phyloP scores from a whole-genome alignment of 345 rosid genomes.

The Linum trigynum region DNA sequence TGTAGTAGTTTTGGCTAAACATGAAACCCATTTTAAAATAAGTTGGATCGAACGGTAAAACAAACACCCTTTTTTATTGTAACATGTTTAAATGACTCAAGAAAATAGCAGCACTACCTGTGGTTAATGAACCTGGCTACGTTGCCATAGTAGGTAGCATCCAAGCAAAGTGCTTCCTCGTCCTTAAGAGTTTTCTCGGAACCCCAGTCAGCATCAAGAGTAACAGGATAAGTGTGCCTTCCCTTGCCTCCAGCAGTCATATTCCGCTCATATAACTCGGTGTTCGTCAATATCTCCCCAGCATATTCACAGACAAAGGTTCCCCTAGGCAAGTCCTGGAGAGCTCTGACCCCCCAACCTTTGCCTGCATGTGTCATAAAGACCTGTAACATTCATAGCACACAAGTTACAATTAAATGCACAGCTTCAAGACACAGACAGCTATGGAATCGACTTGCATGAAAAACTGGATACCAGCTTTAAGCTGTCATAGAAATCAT shows the following conservation, averaged over 20 bases:
- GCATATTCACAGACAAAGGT: conserved; percentile 3
- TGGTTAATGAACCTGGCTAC: conserved; percentile 3
- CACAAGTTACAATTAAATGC: too few relatives aligned
- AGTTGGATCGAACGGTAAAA: too few relatives aligned
- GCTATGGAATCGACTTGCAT: too few relatives aligned
- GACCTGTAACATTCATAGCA: background rate
- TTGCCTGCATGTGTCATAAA: background rate
- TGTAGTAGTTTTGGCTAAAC: too few relatives aligned
- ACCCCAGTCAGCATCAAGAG: background rate
- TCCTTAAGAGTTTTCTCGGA: background rate
- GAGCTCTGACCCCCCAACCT: background rate
- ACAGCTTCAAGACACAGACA: too few relatives aligned
- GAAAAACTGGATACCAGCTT: too few relatives aligned
- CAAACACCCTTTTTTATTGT: too few relatives aligned
- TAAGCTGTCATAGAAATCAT: too few relatives aligned
- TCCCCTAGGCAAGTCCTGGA: background rate
- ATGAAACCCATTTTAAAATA: too few relatives aligned
- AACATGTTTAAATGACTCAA: background rate
- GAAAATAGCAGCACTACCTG: background rate
- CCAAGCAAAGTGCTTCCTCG: conserved; percentile 3
- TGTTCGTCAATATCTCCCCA: conserved; percentile 4
- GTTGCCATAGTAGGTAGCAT: background rate
- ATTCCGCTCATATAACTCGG: background rate
- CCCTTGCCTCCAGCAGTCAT: background rate
- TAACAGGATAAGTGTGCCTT: background rate